These are phyloP conservation scores for Saksenaea oblongispora DNA, from an alignment of 371 early-diverging fungal species.

Conservation along the genomic window DNA sequence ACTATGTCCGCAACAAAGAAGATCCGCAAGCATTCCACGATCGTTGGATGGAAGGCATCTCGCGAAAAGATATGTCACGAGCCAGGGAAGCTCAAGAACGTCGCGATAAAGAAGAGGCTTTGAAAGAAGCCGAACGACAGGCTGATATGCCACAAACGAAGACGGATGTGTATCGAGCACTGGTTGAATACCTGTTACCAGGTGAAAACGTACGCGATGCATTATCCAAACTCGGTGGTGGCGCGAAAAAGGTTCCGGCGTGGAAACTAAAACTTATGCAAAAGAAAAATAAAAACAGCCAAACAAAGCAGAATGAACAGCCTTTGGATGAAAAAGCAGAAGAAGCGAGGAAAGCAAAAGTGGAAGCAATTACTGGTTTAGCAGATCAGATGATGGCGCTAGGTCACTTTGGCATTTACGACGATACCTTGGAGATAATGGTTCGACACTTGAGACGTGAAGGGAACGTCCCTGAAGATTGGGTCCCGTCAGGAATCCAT, in stretches of 20 bases:
- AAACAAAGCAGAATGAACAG: conserved; percentile 14
- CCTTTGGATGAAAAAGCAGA: conserved; percentile 40
- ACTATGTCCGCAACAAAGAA: conserved; percentile 75
- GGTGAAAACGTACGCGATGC: conserved; percentile 74
- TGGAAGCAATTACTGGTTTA: conserved; percentile 71
- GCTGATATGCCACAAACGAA: conserved; percentile 46
- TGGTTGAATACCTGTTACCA: conserved; percentile 69
- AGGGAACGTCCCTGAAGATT: conserved; percentile 62
- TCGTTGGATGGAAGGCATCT: conserved; percentile 83
- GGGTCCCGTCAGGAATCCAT: conserved; percentile 46
- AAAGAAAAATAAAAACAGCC: conserved; percentile 62
- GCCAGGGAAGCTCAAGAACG: conserved; percentile 75
- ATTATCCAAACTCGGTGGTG: conserved; percentile 61
- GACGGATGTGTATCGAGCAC: conserved; percentile 55
- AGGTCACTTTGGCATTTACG: conserved; percentile 73
- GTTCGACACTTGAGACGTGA: conserved; percentile 68
- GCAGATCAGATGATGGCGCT: conserved; percentile 78
- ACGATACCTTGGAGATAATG: conserved; percentile 76
- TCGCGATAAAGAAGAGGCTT: conserved; percentile 47
- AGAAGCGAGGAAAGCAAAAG: conserved; percentile 39
- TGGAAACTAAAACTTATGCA: conserved; percentile 56
- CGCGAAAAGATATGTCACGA: conserved; percentile 71
- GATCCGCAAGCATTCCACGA: conserved; percentile 89
- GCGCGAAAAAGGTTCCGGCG: conserved; percentile 54
- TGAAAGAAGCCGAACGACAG: conserved; percentile 56